Conservation (phyloP, 2,329 filamentous ascomycete species). For the Fusarium chaquense region DNA sequence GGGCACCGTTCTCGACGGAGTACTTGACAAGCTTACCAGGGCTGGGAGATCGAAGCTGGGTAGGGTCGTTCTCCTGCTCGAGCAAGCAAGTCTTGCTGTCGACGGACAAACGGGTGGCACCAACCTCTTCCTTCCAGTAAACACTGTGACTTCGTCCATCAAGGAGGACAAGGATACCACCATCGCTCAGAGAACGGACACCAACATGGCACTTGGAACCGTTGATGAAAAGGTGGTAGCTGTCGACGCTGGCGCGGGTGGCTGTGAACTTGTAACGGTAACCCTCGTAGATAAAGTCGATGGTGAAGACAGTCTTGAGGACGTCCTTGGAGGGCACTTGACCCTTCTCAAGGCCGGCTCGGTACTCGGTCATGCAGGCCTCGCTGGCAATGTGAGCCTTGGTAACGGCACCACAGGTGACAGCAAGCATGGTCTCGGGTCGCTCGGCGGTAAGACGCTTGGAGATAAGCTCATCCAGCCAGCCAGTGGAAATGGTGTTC, state of each 20-base stretch:
- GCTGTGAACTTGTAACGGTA: constrained; percentile 98
- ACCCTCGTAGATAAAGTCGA: constrained; percentile 99
- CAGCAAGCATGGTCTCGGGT: constrained; percentile 92
- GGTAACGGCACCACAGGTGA: constrained; percentile 93
- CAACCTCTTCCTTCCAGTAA: constrained; percentile 99
- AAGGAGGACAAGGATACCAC: constrained; percentile 90
- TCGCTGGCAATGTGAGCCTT: constrained; percentile 97
- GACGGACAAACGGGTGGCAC: constrained; percentile 93
- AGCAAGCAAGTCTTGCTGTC: constrained; percentile 98
- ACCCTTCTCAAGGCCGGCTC: constrained; percentile 90
- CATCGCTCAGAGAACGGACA: constrained; percentile 91
- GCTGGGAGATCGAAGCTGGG: constrained; percentile 92
- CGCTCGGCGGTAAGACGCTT: constrained; percentile 97
- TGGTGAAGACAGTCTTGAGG: constrained; percentile 95
- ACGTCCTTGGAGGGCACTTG: constrained; percentile 97
- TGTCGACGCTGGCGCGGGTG: constrained; percentile 90
- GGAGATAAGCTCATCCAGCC: constrained; percentile 98
- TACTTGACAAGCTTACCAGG: constrained; percentile 99
- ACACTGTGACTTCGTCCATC: constrained; percentile 96
- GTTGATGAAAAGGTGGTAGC: constrained; percentile 98
- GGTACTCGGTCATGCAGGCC: constrained; percentile 86
- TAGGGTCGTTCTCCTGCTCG: constrained; percentile 99
- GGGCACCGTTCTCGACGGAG: constrained; percentile 92
- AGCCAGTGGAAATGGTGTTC: constrained; percentile 98
- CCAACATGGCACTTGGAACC: constrained; percentile 96